Conservation (phyloP, 1,139 yeast genomes). For the Saccharomyces hybrid region DNA sequence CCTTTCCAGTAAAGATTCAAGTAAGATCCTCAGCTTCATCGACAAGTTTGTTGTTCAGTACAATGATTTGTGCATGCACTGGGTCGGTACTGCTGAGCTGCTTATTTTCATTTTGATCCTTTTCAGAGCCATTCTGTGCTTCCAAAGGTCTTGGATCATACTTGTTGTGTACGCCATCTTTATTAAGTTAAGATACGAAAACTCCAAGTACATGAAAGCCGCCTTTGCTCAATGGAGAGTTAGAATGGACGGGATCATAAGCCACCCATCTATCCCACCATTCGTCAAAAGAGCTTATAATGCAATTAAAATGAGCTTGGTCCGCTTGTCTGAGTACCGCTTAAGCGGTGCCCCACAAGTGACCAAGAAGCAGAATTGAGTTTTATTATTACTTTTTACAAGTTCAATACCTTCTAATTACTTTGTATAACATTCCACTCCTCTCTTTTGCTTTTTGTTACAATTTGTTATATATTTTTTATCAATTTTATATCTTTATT, state of each 20-base stretch:
- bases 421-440: not conserved
- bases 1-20: slow-evolving; percentile 33
- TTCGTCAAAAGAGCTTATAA: slow-evolving; percentile 55
- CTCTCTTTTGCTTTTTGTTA: not conserved
- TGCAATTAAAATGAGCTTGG: slow-evolving; percentile 38
- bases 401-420: not conserved
- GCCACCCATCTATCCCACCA: slow-evolving; percentile 53
- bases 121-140: slow-evolving; percentile 52
- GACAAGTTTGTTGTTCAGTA: slow-evolving; percentile 51
- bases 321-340: slow-evolving; percentile 15
- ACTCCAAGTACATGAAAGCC: slow-evolving; percentile 64
- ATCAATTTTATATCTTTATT: not conserved
- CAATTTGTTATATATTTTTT: not conserved
- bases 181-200: slow-evolving; percentile 72
- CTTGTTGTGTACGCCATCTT: slow-evolving; percentile 55
- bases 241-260: slow-evolving; percentile 56
- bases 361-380: not conserved
- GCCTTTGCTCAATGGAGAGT: slow-evolving; percentile 67
- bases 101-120: slow-evolving; percentile 43
- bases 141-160: slow-evolving; percentile 56
- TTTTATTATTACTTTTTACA: not conserved
- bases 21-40: slow-evolving; percentile 38
- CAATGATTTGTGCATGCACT: slow-evolving; percentile 62
- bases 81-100: slow-evolving; percentile 69
- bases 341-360: not conserved